Base-by-base conservation (phyloP, 371 early-diverging fungal genomes). In the Mucor saturninus region DNA sequence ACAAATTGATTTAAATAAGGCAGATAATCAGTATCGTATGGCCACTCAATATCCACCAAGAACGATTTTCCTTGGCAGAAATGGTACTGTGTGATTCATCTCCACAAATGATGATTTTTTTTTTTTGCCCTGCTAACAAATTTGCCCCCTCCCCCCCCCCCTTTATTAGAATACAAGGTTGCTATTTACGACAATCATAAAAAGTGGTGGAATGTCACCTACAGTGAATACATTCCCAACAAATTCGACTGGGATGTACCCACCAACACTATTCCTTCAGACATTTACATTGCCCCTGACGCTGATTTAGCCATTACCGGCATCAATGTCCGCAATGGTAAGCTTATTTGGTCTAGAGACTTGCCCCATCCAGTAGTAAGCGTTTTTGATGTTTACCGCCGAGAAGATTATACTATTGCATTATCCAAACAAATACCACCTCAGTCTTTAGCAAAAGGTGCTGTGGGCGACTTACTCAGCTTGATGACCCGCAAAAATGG, bases 161-260 rank as follows among this genome's bases (percentile, higher is more conserved):
- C 31, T 15, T 4, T 28, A 21, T 37, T 51, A 69, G 69, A 69
- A 40, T 69, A 69, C 28, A 69, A 69, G 15, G 57, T 69, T 13
- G 56, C 64, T 9, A 69, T 72, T 30, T 68, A 65, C 51, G 69
- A 80, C 13, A 59, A 67, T 2, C 46, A 61, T 29, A 62, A 71
- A 30, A 72, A 65, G 28, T 56, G 64, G 30, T 79, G 79, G 76
- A 75, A 75, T 45, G 65, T 79, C 2, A 70, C 71, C 3, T 81
- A 79, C 37, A 77, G 68, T 39, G 82, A 81, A 66, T 81, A 79
- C 56, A 72, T 75, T 31, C 77, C 82, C 10, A 81, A 78, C 40
- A 60, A 70, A 21, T 49, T 77, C 30, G 77, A 79, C 43, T 65
- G 66, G 68, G 74, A 77, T 46, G 59, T 71, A 10, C 77, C 77